Conservation (phyloP, 1,139 yeast species). For the Pichia terricola region DNA sequence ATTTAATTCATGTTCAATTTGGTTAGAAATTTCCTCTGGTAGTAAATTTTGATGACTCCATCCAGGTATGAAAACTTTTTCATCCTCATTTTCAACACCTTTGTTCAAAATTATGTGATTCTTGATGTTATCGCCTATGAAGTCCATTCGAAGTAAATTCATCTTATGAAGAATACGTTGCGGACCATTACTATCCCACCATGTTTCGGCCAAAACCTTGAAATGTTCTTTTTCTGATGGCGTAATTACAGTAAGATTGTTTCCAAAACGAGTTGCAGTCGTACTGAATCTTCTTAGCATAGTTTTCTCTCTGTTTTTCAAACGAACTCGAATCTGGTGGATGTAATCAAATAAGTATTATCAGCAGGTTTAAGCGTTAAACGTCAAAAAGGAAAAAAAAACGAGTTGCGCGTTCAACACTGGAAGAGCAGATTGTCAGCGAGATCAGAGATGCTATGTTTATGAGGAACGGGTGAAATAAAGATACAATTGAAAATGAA, state of each 20-base stretch:
- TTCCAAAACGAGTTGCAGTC: not conserved
- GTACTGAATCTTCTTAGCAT: slow-evolving; percentile 4
- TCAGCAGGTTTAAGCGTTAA: too few species aligned
- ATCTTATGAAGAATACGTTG: slow-evolving; percentile 89
- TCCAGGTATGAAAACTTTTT: slow-evolving; percentile 66
- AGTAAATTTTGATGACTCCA: slow-evolving; percentile 51
- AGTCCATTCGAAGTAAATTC: slow-evolving; percentile 86
- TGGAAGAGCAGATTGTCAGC: too few species aligned
- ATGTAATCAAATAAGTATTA: too few species aligned
- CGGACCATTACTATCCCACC: slow-evolving; percentile 97
- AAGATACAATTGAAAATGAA: too few species aligned
- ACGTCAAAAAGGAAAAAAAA: too few species aligned
- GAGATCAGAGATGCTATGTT: too few species aligned
- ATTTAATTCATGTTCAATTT: slow-evolving; percentile 42
- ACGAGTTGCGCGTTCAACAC: too few species aligned
- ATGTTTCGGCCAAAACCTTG: slow-evolving; percentile 70
- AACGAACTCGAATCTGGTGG: too few species aligned
- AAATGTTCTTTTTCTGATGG: slow-evolving; percentile 64
- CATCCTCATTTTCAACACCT: slow-evolving; percentile 33
- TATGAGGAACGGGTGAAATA: too few species aligned
- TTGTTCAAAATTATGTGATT: slow-evolving; percentile 37
- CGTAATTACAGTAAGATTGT: slow-evolving; percentile 26
- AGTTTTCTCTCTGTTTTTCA: too few species aligned
- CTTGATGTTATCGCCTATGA: slow-evolving; percentile 54
- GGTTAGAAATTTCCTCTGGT: slow-evolving; percentile 42